Evolutionary conservation across 805 yeast genomes (phyloP).

Genomic region (Candida nitratophila): DNA sequence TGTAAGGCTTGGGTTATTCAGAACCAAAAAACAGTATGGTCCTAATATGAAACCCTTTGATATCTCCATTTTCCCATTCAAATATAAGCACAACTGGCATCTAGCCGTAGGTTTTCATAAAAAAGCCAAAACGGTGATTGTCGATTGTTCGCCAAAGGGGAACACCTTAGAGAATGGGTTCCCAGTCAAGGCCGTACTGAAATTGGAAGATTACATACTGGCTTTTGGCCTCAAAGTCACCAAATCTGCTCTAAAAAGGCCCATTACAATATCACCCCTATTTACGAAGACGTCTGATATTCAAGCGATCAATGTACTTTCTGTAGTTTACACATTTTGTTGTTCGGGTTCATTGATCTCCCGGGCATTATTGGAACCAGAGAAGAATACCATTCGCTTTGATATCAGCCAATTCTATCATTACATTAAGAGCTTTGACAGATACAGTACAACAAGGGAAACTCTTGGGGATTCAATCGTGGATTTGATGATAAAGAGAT

Average conservation of each 20-base stretch:
- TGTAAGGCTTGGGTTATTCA: slow-evolving; percentile 15
- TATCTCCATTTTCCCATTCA: slow-evolving; percentile 24
- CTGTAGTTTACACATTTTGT: slow-evolving; percentile 22
- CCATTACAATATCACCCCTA: slow-evolving; percentile 13
- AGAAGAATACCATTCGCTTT: slow-evolving; percentile 11
- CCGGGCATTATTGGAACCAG: slow-evolving; percentile 5
- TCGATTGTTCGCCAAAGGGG: slow-evolving; percentile 17
- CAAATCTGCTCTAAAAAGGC: slow-evolving; percentile 20
- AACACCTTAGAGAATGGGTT: slow-evolving; percentile 6
- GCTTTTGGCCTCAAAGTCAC: slow-evolving; percentile 20
- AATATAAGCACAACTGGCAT: slow-evolving; percentile 26
- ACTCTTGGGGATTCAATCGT: slow-evolving; percentile 15
- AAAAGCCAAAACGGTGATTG: slow-evolving; percentile 16
- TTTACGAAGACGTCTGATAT: slow-evolving; percentile 19
- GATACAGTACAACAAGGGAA: slow-evolving; percentile 17
- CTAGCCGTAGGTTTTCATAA: slow-evolving; percentile 23
- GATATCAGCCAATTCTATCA: slow-evolving; percentile 22
- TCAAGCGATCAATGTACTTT: slow-evolving; percentile 23
- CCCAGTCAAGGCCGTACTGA: slow-evolving; percentile 17
- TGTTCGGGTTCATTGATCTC: background rate
- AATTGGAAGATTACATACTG: slow-evolving; percentile 20
- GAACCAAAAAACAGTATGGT: slow-evolving; percentile 17
- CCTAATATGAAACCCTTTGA: slow-evolving; percentile 14
- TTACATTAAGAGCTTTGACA: slow-evolving; percentile 17
- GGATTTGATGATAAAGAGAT: slow-evolving; percentile 12